Evolutionary conservation across 202 grass and related monocot species (phyloP).

Genomic region (Carex arenaria): DNA sequence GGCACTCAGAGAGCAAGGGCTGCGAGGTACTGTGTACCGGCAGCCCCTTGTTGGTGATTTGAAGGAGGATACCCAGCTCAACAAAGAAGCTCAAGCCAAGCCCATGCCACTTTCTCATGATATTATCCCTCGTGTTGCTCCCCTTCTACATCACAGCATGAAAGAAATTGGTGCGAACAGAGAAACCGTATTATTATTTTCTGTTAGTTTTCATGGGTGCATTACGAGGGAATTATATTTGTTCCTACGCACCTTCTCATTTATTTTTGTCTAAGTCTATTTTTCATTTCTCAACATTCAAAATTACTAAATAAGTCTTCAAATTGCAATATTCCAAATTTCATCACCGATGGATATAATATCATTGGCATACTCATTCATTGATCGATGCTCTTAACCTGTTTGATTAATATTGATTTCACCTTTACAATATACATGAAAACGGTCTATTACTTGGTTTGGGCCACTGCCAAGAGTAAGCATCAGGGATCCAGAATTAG

Average conservation of each 20-base stretch:
- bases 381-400: neutral
- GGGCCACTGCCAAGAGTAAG: constrained; percentile 39
- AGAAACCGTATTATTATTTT: too few relatives aligned
- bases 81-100: too few relatives aligned
- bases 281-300: neutral
- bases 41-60: too few relatives aligned
- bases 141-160: too few relatives aligned
- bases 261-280: neutral
- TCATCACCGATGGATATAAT: neutral
- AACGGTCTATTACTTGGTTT: constrained; percentile 54
- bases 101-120: too few relatives aligned
- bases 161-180: too few relatives aligned
- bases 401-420: neutral
- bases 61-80: too few relatives aligned
- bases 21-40: too few relatives aligned
- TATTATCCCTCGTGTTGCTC: too few relatives aligned
- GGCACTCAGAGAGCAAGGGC: too few relatives aligned
- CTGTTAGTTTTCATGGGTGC: too few relatives aligned
- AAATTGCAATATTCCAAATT: neutral
- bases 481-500: constrained; percentile 51
- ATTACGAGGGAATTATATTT: too few relatives aligned
- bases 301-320: neutral
- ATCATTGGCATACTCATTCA: neutral
- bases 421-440: constrained; percentile 29
- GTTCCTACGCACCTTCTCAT: neutral